A percentile compares a stretch with the other conserved stretches of the same genome.
Conservation (phyloP, 352 stramenopile genomes). For the Globisporangium solare region DNA sequence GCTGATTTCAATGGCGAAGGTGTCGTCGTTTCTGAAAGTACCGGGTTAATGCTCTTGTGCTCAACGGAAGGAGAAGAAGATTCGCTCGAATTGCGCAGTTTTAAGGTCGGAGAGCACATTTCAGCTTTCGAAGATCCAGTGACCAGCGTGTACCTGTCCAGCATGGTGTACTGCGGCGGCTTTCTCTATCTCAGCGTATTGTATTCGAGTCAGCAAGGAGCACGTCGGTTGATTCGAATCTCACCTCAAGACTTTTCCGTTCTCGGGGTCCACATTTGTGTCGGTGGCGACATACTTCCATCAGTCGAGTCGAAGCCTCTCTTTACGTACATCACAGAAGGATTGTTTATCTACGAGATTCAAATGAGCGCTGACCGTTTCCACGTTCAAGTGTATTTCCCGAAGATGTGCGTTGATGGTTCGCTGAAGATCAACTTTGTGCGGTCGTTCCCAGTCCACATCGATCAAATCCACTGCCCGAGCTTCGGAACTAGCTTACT, state of each 20-base stretch:
- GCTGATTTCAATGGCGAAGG: slow-evolving; percentile 12
- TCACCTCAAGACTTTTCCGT: slow-evolving; percentile 17
- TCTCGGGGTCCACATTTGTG: slow-evolving; percentile 3
- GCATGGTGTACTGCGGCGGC: slow-evolving; percentile 35
- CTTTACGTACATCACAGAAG: slow-evolving; percentile 44
- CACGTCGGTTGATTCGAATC: slow-evolving; percentile 24
- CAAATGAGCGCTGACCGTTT: slow-evolving; percentile 29
- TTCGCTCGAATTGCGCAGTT: slow-evolving; percentile 16
- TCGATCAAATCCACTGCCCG: slow-evolving; percentile 31
- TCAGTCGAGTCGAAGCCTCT: slow-evolving; percentile 20
- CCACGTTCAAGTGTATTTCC: slow-evolving; percentile 34
- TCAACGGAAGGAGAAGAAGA: slow-evolving; percentile 9
- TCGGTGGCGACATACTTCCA: slow-evolving; percentile 3
- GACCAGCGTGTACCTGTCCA: slow-evolving; percentile 36
- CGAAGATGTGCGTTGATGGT: slow-evolving; percentile 7
- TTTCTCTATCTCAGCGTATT: slow-evolving; percentile 45
- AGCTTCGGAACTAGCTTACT: slow-evolving; percentile 33
- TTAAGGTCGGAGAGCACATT: slow-evolving; percentile 28
- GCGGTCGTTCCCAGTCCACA: slow-evolving; percentile 31
- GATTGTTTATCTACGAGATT: slow-evolving; percentile 51
- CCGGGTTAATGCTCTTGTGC: slow-evolving; percentile 28
- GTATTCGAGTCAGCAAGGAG: slow-evolving; percentile 18
- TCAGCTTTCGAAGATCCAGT: slow-evolving; percentile 24
- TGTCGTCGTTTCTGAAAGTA: slow-evolving; percentile 18
- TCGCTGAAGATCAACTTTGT: slow-evolving; percentile 16